phyloP scores from a whole-genome alignment of 768 basidiomycete genomes.

The Goffeauzyma gilvescens region DNA sequence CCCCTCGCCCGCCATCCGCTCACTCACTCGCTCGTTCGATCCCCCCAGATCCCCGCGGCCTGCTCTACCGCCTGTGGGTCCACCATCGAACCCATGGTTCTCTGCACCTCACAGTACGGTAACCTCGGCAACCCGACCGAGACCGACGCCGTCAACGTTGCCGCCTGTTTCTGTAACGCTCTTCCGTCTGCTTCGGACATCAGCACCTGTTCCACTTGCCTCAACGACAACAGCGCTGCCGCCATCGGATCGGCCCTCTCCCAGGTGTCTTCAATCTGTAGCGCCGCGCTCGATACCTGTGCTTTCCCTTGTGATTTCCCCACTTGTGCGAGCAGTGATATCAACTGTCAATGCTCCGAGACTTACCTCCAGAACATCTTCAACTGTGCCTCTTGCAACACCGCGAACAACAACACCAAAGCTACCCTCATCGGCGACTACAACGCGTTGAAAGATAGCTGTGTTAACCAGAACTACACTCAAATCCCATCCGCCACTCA shows the following conservation, averaged over 20 bases:
- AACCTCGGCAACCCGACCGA: conserved; percentile 11
- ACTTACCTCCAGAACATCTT: conserved; percentile 27
- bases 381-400: conserved; percentile 31
- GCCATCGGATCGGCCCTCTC: conserved; percentile 10
- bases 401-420: conserved; percentile 27
- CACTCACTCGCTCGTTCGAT: too few relatives aligned
- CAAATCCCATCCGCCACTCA: conserved; percentile 9
- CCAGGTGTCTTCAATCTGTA: not conserved
- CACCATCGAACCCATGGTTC: conserved; percentile 19
- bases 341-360: conserved; percentile 28
- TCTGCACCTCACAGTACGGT: conserved; percentile 17
- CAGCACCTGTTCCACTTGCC: conserved; percentile 22
- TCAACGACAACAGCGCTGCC: conserved; percentile 20
- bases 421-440: conserved; percentile 27
- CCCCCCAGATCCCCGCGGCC: conserved; percentile 25
- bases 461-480: conserved; percentile 28
- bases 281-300: conserved; percentile 12
- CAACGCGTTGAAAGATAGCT: conserved; percentile 22
- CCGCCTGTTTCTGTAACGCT: conserved; percentile 29
- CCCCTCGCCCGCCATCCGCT: too few relatives aligned
- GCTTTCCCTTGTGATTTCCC: conserved; percentile 25
- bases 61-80: conserved; percentile 20
- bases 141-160: conserved; percentile 8
- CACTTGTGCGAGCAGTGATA: conserved; percentile 21
- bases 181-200: conserved; percentile 20